A percentile compares a stretch with the other conserved stretches of the same genome.
These are phyloP conservation scores for Hydrangea macrophylla DNA, from an alignment of 148 eudicot species.

Conservation along the genomic window DNA sequence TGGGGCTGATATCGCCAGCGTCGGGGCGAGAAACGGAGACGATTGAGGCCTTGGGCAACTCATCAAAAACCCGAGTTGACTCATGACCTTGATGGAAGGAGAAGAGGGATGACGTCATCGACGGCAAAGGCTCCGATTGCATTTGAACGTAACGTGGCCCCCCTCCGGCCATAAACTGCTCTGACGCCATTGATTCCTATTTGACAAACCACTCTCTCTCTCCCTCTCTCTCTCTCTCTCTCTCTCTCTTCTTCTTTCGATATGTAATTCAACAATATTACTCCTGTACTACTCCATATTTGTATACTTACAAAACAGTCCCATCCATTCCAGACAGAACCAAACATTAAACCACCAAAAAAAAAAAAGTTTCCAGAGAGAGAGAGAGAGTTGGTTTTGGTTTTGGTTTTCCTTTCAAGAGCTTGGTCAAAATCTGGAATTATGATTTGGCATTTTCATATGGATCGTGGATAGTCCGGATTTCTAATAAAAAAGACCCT, in stretches of 20 bases:
- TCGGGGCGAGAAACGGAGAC: conserved; percentile 85
- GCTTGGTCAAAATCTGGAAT: neutral
- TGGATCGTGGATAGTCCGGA: neutral
- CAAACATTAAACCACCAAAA: neutral
- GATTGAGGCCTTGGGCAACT: conserved; percentile 78
- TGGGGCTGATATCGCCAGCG: conserved; percentile 83
- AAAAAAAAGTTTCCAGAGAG: neutral
- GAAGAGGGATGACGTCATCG: conserved; percentile 45
- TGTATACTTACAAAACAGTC: neutral
- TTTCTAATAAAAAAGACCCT: no score
- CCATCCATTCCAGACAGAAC: neutral
- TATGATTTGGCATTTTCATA: neutral
- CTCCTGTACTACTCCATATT: neutral
- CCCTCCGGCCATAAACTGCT: conserved; percentile 48
- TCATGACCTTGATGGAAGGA: conserved; percentile 38
- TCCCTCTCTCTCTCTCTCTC: no score
- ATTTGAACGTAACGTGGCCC: conserved; percentile 52
- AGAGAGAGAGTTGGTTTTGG: neutral
- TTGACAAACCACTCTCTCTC: no score
- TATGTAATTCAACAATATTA: neutral
- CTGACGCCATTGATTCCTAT: conserved; percentile 51
- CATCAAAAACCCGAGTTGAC: conserved; percentile 70
- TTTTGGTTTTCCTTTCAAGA: neutral
- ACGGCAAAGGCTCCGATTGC: conserved; percentile 48
- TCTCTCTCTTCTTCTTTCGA: neutral